phyloP scores from a whole-genome alignment of 2,329 filamentous ascomycete species.

The Clarireedia sp. region DNA sequence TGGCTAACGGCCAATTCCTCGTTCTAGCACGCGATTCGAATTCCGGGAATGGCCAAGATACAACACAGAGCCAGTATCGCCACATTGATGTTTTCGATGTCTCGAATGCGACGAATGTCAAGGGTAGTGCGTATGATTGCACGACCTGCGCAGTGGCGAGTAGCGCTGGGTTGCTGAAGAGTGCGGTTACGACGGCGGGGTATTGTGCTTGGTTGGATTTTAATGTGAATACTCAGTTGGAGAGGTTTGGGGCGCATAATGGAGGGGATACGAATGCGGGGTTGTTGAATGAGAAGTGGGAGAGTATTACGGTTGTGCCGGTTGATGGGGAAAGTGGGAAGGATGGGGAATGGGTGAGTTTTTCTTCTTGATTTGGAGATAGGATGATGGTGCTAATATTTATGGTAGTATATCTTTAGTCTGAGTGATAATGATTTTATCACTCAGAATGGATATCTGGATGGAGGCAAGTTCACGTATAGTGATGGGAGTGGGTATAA shows the following conservation, averaged over 20 bases:
- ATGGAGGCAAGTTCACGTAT: constrained; percentile 46
- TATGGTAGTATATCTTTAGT: constrained; percentile 47
- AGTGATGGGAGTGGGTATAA: constrained; percentile 46
- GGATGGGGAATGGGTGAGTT: constrained; percentile 45
- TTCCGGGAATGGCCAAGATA: constrained; percentile 48
- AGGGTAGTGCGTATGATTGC: constrained; percentile 35
- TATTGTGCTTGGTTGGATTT: constrained; percentile 63
- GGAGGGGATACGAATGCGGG: constrained; percentile 50
- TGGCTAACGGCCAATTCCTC: constrained; percentile 57
- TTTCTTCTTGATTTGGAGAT: not conserved
- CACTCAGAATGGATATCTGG: constrained; percentile 55
- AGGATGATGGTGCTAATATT: not conserved
- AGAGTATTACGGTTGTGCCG: constrained; percentile 56
- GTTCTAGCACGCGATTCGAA: constrained; percentile 56
- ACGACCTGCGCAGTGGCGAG: constrained; percentile 30
- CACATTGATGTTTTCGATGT: constrained; percentile 65
- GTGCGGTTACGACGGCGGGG: constrained; percentile 45
- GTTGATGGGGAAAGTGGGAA: constrained; percentile 39
- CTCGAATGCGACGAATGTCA: constrained; percentile 51
- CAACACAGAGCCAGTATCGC: constrained; percentile 51
- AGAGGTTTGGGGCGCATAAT: constrained; percentile 60
- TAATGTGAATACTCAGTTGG: constrained; percentile 58
- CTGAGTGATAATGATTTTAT: constrained; percentile 70
- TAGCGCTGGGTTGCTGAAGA: constrained; percentile 43
- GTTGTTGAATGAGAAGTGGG: constrained; percentile 72